Conservation (phyloP, 495 filamentous ascomycete genomes). For the Thozetella sp. region DNA sequence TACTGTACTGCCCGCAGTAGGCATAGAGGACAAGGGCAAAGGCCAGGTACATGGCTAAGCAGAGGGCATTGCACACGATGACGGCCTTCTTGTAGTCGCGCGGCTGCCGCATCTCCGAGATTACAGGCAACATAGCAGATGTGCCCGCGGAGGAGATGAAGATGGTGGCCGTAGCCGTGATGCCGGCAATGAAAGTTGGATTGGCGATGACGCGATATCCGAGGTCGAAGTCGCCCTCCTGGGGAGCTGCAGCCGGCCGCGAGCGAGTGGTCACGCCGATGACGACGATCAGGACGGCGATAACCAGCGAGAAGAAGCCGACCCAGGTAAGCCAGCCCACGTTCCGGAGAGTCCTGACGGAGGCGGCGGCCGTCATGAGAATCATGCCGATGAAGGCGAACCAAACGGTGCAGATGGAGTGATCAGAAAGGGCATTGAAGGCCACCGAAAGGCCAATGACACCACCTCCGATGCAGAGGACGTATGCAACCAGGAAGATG, state of each 20-base stretch:
- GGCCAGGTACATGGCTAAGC: conserved; percentile 27
- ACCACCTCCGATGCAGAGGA: conserved; percentile 47
- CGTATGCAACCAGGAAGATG: conserved; percentile 49
- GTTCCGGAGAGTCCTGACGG: conserved; percentile 35
- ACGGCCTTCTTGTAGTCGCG: conserved; percentile 31
- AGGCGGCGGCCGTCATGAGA: conserved; percentile 26
- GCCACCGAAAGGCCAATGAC: conserved; percentile 52
- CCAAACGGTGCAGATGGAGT: conserved; percentile 51
- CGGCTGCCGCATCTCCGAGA: conserved; percentile 31
- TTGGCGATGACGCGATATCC: conserved; percentile 20
- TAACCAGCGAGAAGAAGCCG: conserved; percentile 44
- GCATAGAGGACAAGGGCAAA: conserved; percentile 32
- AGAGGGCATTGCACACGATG: conserved; percentile 27
- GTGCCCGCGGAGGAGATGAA: conserved; percentile 28
- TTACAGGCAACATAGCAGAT: conserved; percentile 20
- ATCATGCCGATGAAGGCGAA: conserved; percentile 32
- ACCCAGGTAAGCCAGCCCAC: conserved; percentile 49
- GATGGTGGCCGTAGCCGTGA: conserved; percentile 41
- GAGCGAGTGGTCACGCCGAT: conserved; percentile 43
- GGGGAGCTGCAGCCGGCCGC: conserved; percentile 31
- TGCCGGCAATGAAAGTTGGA: conserved; percentile 29
- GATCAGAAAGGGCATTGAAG: conserved; percentile 48
- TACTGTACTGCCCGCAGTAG: conserved; percentile 34
- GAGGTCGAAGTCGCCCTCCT: conserved; percentile 21
- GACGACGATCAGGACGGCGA: conserved; percentile 52